Conservation (phyloP, 805 yeast species). For the Zygosaccharomyces rouxii region DNA sequence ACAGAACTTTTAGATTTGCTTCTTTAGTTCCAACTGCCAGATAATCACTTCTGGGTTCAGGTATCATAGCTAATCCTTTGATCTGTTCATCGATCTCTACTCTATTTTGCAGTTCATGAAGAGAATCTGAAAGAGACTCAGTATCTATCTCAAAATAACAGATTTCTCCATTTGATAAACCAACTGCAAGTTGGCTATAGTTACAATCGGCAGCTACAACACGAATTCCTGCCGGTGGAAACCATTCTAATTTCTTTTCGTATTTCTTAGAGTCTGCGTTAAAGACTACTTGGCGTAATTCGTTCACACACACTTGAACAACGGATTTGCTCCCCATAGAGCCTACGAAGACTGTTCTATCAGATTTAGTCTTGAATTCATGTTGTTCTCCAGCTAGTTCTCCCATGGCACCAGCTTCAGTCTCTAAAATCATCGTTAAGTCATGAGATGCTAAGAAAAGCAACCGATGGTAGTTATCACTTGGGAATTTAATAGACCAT, state of each 20-base stretch:
- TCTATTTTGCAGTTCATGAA: conserved; percentile 66
- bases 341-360: conserved; percentile 62
- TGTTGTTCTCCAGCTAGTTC: conserved; percentile 65
- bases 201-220: conserved; percentile 61
- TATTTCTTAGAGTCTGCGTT: conserved; percentile 15
- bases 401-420: conserved; percentile 51
- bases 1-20: conserved; percentile 61
- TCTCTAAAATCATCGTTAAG: conserved; percentile 23
- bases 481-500: conserved; percentile 54
- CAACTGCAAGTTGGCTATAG: conserved; percentile 62
- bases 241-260: conserved; percentile 59
- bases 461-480: conserved; percentile 24
- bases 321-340: conserved; percentile 61
- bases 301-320: conserved; percentile 69
- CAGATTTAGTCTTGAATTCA: conserved; percentile 51
- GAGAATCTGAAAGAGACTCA: conserved; percentile 30
- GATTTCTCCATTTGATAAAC: conserved; percentile 66
- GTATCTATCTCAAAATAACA: conserved; percentile 75
- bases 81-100: conserved; percentile 51
- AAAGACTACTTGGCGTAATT: conserved; percentile 54
- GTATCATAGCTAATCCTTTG: conserved; percentile 47
- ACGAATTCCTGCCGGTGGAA: conserved; percentile 71
- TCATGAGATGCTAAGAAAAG: conserved; percentile 24
- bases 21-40: conserved; percentile 72
- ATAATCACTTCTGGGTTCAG: conserved; percentile 48